Percentiles rank a stretch among this genome's conserved stretches.
phyloP scores from a whole-genome alignment of 2,329 filamentous ascomycete genomes.

The Didymella glomerata region DNA sequence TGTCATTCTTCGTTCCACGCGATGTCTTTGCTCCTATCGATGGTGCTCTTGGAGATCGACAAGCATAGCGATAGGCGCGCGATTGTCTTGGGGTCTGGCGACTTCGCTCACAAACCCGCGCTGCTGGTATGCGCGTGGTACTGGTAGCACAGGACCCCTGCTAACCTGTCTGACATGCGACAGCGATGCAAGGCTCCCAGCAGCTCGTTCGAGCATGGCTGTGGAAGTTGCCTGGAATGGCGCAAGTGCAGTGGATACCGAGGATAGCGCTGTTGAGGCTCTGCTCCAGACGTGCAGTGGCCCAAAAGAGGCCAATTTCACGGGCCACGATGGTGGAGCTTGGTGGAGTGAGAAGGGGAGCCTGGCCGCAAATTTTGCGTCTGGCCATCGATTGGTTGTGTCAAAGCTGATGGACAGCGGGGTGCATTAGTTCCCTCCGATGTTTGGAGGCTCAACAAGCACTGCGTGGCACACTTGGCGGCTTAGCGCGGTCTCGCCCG shows the following conservation, averaged over 20 bases:
- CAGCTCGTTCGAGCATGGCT: constrained; percentile 9
- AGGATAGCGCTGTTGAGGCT: constrained; percentile 21
- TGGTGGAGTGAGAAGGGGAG: constrained; percentile 21
- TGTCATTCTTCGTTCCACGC: constrained; percentile 4
- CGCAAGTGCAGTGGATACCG: constrained; percentile 9
- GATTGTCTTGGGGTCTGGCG: background rate
- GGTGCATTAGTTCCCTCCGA: constrained; percentile 37
- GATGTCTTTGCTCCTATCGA: background rate
- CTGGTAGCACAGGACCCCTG: constrained; percentile 8
- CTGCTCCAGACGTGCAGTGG: constrained; percentile 17
- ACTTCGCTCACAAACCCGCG: constrained; percentile 1
- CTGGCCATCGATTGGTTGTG: constrained; percentile 31
- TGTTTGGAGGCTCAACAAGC: constrained; percentile 40
- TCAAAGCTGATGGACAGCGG: constrained; percentile 28
- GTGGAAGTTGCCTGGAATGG: constrained; percentile 11
- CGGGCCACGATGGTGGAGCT: constrained; percentile 13
- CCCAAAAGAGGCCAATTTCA: background rate
- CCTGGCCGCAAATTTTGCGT: constrained; percentile 34
- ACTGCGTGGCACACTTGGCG: constrained; percentile 29
- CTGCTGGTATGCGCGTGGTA: constrained; percentile 1
- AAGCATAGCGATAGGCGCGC: background rate
- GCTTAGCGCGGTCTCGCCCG: constrained; percentile 28
- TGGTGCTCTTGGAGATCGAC: background rate
- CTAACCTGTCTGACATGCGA: constrained; percentile 12
- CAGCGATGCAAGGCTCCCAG: constrained; percentile 12